Evolutionary conservation across 176 grass and related monocot species (phyloP), one percentile per base, ranked within the genome.

Genomic region (Poa pratensis): DNA sequence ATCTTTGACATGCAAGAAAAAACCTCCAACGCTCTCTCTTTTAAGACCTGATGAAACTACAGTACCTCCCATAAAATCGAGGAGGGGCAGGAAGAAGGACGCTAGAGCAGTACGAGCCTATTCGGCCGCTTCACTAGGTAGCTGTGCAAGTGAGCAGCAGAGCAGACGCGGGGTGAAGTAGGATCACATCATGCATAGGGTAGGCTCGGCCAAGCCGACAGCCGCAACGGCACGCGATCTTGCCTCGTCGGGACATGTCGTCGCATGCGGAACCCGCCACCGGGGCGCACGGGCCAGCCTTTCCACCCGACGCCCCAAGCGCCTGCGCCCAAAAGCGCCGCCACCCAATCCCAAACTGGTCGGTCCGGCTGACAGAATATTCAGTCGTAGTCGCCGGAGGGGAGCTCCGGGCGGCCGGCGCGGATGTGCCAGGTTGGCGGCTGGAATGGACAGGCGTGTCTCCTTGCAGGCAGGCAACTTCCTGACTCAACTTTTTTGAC

Each of bases 281-380:
- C 13, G 48, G 58, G 79, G 72, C 60, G 52, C 80, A 88, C 73
- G 53, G 39, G 51, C 40, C 0, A 61, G 53, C 75, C 53, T 84
- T 84, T 4, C 57, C 55, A 60, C 69, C 67, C 57, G 75, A 37
- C 76, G 57, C 23, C 78, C 88, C 27, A 46, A 51, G 79, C 26
- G 3, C 73, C 73, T 83, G 88, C 84, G 43, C 79, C 84, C 88
- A 79, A 86, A 83, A 86, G 73, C 64, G 69, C 6, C 80, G 52
- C 32, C 17, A 17, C 17, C 10, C 18, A 1, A 32, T 18, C 64
- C 69, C n/a, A 7, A 17, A 24, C 69, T 28, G 70, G 70, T 16
- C 70, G 70, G 43, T 50, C 69, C 11, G 30, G 30, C 30, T 32
- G 30, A 32, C 30, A 3, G 30, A 1, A 72, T 73, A 26, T 50